phyloP scores from a whole-genome alignment of 139 green algal genomes.

The Marvania coccoides region DNA sequence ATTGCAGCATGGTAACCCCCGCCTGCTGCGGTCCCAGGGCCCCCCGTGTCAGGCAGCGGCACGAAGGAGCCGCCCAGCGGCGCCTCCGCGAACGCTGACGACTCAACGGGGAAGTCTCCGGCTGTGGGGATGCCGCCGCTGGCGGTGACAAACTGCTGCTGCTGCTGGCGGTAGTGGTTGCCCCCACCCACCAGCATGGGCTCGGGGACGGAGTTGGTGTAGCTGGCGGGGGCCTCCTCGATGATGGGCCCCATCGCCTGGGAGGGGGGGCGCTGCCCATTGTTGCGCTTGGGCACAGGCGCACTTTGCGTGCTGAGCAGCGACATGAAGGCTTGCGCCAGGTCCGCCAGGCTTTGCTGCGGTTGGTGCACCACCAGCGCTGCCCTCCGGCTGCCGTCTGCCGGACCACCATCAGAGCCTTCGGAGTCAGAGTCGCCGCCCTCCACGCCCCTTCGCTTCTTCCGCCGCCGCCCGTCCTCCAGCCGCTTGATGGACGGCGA shows the following conservation, averaged over 20 bases:
- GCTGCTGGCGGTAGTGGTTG: not conserved
- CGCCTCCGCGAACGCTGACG: not conserved
- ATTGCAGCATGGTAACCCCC: not conserved
- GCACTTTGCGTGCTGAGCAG: constrained; percentile 3
- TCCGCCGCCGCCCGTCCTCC: constrained; percentile 22
- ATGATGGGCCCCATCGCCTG: constrained; percentile 2
- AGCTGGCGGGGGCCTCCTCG: not conserved
- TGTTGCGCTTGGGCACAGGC: not conserved
- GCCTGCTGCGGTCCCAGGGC: not conserved
- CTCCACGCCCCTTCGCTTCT: constrained; percentile 25
- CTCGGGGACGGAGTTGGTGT: not conserved
- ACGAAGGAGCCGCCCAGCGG: not conserved
- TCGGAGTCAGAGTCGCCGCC: not conserved
- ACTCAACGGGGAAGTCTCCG: not conserved
- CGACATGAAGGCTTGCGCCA: constrained; percentile 25
- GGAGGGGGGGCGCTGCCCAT: not conserved
- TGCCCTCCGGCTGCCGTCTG: not conserved
- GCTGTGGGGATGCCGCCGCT: not conserved
- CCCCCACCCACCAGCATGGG: not conserved
- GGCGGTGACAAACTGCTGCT: not conserved
- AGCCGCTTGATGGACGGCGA: constrained; percentile 28
- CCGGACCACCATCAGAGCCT: constrained; percentile 1
- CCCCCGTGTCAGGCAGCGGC: not conserved
- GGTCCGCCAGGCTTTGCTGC: constrained; percentile 19
- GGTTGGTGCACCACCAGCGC: constrained; percentile 8